Evolutionary conservation across 1,284 basidiomycete species (phyloP), one percentile per base, ranked within the genome.

Genomic region (Rhodotorula sp.): DNA sequence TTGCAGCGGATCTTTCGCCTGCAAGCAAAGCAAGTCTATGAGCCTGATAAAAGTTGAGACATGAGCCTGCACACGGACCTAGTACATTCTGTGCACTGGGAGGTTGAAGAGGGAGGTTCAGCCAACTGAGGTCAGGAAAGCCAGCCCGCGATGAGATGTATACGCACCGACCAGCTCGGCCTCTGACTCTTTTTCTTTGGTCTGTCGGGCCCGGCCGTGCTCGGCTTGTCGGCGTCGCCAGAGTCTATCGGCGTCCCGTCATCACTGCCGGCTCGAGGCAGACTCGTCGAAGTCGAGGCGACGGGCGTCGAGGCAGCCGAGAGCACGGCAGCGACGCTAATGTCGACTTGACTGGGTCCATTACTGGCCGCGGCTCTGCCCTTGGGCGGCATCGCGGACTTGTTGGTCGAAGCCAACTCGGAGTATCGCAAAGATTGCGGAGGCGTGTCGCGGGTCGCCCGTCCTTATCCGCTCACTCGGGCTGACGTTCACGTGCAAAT

Each of bases 1-100:
- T 72, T 67, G 49, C 71, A 73, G 49, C 68, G 65, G 51, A 74
- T 74, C 68, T 74, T 74, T 29, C 69, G 67, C 22, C 67, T 66
- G 46, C 20, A 26, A 42, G 42, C 2, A 26, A 37, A 51, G 20
- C 1, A 20, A 4, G 53, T 53, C 33, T 53, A 33, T 10, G 10
- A 30, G 26, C 8, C 5, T 15, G 10, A 10, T 10, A 6, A 7
- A 6, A 33, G n/a, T 1, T 15, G 8, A 22, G 3, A 2, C 46
- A 22, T 6, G 4, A 1, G n/a, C 17, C 6, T 42, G 12, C 8
- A 6, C 6, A 42, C 64, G 20, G 3, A 72, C 67, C 68, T 54
- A 6, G 70, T 72, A 42, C 73, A 72, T 44, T 67, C 70, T 10
- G 72, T 73, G 30, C 69, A 73, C 69, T 73, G 63, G 7, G 24